Evolutionary conservation across 2,329 filamentous ascomycete species (phyloP), one percentile per base, ranked within the genome.

Genomic region (Diplodia seriata): DNA sequence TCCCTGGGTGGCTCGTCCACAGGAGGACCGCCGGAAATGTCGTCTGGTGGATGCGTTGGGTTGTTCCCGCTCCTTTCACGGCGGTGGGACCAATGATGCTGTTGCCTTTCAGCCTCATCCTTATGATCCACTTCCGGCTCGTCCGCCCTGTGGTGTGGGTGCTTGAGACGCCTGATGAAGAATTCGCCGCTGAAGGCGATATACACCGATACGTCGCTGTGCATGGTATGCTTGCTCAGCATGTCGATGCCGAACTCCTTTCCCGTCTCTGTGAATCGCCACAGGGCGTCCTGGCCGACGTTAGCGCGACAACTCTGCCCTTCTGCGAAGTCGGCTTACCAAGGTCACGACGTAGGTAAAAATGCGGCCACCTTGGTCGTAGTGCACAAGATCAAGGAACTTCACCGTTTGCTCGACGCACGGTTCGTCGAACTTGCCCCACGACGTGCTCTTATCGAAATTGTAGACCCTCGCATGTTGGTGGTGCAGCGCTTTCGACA

Each of bases 191-290:
- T 93, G 76, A 90, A 97, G 26, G 94, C 94, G 71, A 97, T 92
- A 77, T 97, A 97, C 2, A 92, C 91, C 43, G 89, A 91, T 1
- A 97, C 94, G 77, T 97, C 90, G 71, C 92, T 94, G 81, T 98
- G 94, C 93, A 98, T 97, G 50, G 93, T 97, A 79, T 98, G 94
- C 78, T 98, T 98, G 78, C 90, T 93, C 74, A 98, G 81, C 78
- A 97, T 84, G 80, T 97, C 94, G 74, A 98, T 93, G 64, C 94
- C 93, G 69, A 97, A 97, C 74, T 97, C 94, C 73, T 95, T 95
- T 36, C 94, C 94, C 0, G 94, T 98, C 79, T 97, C 94, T 0
- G 94, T 97, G 80, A 97, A 97, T 55, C 93, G 90, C 75, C 96
- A 87, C 65, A 94, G 85, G 5, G 90, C 91, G 75, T 98, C 94